Base-by-base conservation (phyloP, 441 rosid species). In the Sinapis alba region DNA sequence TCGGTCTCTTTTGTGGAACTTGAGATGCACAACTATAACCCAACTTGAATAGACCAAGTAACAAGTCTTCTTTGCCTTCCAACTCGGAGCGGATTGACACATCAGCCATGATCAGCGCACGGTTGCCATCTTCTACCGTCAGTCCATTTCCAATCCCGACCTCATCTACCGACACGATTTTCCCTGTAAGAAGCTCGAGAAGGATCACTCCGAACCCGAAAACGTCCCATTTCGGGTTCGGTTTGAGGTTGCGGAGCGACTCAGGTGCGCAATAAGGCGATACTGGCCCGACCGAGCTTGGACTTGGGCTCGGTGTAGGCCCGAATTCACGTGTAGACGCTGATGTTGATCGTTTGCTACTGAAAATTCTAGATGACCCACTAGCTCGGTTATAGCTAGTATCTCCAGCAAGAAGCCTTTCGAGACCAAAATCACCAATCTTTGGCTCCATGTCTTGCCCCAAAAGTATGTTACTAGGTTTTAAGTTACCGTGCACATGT, bases 161-260 rank as follows among this genome's bases (percentile, higher is more conserved):
- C 69, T 94, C 98, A 19, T 94, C 98, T 27, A 82, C 88, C 1
- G 79, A 73, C 15, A 87, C 74, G 2, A 89, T 86, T 68, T 88
- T 94, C 20, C 97, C 97, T 0, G 91, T 86, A 15, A 94, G 76
- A 5, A 94, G 85, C 78, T 94, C 98, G 0, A 94, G 86, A 38
- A 92, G 73, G 23, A 94, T 86, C 19, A 90, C 81, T 68, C 98
- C 98, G 3, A 91, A 92, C 0, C 96, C 79, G 63, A 78, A 94
- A 78, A 84, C 94, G 4, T 94, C 98, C 98, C 98, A 92, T 69
- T 94, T 94, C 0, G 90, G 89, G 54, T 79, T 88, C 24, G 98
- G 91, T 81, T 92, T 92, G 2, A 94, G 69, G 77, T 86, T 89
- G 64, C 98, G 24, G 0, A 94, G 80, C 1, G 93, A 88, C 76